Evolutionary conservation across 2,329 filamentous ascomycete genomes (phyloP).

Genomic region (Daldinia sp.): DNA sequence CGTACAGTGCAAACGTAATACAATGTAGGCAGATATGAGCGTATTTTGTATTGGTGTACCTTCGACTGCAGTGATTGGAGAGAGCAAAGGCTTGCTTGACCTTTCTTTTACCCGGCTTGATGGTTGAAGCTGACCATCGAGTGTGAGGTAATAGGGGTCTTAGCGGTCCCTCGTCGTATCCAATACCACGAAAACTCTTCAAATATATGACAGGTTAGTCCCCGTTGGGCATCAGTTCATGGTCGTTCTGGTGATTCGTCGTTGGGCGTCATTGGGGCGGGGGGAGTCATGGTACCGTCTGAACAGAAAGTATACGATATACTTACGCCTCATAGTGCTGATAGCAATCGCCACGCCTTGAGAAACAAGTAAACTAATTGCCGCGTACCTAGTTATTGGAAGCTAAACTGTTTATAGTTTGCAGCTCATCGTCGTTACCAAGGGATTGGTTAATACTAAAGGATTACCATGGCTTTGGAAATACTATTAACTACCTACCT

Average conservation of each 20-base stretch:
- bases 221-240: conserved; percentile 34
- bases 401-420: conserved; percentile 13
- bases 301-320: conserved; percentile 7
- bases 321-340: conserved; percentile 2
- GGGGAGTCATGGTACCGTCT: conserved; percentile 13
- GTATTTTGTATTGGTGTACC: conserved; percentile 15
- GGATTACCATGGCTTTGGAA: not conserved
- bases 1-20: conserved; percentile 27
- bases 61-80: conserved; percentile 26
- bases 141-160: conserved; percentile 12
- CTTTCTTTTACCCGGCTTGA: conserved; percentile 18
- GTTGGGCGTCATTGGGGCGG: conserved; percentile 35
- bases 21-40: conserved; percentile 12
- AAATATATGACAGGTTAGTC: conserved; percentile 27
- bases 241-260: conserved; percentile 19
- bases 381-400: not conserved
- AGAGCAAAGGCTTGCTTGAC: conserved; percentile 9
- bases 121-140: conserved; percentile 20
- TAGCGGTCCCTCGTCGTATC: conserved; percentile 3
- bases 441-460: not conserved
- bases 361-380: not conserved
- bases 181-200: conserved; percentile 13
- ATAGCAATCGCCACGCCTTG: not conserved
- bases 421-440: not conserved
- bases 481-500: too few relatives aligned